phyloP scores from a whole-genome alignment of 2,329 filamentous ascomycete species.

The Cryphonectria japonica region DNA sequence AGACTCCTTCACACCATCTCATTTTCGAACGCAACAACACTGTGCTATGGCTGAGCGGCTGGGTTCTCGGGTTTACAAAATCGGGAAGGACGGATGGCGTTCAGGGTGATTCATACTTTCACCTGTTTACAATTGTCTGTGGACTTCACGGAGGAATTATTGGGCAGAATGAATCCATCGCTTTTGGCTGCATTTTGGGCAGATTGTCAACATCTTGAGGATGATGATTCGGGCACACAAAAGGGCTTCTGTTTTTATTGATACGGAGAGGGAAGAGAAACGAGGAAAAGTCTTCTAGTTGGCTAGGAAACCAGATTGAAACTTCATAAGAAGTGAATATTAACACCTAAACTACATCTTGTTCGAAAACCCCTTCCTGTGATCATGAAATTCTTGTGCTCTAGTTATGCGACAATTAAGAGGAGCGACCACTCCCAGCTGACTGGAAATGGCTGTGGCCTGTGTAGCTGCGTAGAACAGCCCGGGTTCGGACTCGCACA shows the following conservation, averaged over 20 bases:
- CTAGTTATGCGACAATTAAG: too few species aligned
- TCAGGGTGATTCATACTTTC: background rate
- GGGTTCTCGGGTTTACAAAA: too few species aligned
- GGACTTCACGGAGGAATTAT: background rate
- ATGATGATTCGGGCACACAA: background rate
- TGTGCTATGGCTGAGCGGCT: background rate
- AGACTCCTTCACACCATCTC: background rate
- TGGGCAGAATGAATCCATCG: background rate
- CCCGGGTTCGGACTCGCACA: too few species aligned
- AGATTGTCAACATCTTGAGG: background rate
- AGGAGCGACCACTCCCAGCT: too few species aligned
- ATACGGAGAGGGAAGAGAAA: background rate
- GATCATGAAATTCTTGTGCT: too few species aligned
- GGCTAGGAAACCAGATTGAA: too few species aligned
- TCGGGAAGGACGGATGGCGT: background rate
- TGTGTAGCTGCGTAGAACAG: too few species aligned
- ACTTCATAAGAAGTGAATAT: too few species aligned
- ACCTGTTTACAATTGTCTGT: background rate
- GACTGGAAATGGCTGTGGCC: too few species aligned
- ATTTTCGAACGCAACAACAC: conserved; percentile 4
- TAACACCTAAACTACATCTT: too few species aligned
- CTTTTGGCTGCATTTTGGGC: background rate
- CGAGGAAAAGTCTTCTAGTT: background rate
- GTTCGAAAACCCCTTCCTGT: too few species aligned
- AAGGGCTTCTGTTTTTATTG: background rate